These are phyloP conservation scores for Mucor saturninus DNA, from an alignment of 371 early-diverging fungal species.

Conservation along the genomic window DNA sequence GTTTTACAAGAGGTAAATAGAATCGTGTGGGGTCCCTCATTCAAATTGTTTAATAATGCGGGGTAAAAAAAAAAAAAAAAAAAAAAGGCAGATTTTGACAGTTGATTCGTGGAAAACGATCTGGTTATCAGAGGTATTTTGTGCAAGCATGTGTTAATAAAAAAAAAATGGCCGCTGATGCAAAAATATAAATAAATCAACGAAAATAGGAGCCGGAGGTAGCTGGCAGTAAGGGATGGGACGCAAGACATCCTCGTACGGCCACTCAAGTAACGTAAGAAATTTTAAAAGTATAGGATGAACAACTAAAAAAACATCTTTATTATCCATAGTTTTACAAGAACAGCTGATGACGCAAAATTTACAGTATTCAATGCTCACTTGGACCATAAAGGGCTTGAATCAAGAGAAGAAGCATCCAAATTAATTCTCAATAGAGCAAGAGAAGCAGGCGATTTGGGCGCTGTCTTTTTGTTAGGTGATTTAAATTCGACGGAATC, in stretches of 20 bases:
- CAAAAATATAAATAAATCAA: no score
- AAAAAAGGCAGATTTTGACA: slow-evolving; percentile 30
- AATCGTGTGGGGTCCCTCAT: neutral
- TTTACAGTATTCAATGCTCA: slow-evolving; percentile 47
- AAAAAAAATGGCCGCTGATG: neutral
- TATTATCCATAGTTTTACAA: slow-evolving; percentile 29
- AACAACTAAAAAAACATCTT: neutral
- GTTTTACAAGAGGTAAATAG: slow-evolving; percentile 49
- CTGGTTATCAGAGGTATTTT: slow-evolving; percentile 50
- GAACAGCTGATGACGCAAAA: slow-evolving; percentile 19
- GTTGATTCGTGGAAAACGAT: slow-evolving; percentile 38
- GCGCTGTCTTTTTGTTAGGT: slow-evolving; percentile 39
- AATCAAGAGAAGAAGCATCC: slow-evolving; percentile 37
- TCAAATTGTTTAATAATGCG: neutral
- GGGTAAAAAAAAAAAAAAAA: neutral
- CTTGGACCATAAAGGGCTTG: slow-evolving; percentile 40
- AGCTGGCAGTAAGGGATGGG: slow-evolving; percentile 48
- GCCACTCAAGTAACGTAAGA: slow-evolving; percentile 47
- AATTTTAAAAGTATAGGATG: neutral
- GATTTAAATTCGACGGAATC: slow-evolving; percentile 48
- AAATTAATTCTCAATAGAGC: slow-evolving; percentile 29
- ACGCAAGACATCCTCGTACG: slow-evolving; percentile 44
- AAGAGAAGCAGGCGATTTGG: slow-evolving; percentile 9
- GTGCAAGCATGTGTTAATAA: neutral
- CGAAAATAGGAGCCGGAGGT: slow-evolving; percentile 36